phyloP scores from a whole-genome alignment of 2,329 filamentous ascomycete species.

The Fusarium nematophilum region DNA sequence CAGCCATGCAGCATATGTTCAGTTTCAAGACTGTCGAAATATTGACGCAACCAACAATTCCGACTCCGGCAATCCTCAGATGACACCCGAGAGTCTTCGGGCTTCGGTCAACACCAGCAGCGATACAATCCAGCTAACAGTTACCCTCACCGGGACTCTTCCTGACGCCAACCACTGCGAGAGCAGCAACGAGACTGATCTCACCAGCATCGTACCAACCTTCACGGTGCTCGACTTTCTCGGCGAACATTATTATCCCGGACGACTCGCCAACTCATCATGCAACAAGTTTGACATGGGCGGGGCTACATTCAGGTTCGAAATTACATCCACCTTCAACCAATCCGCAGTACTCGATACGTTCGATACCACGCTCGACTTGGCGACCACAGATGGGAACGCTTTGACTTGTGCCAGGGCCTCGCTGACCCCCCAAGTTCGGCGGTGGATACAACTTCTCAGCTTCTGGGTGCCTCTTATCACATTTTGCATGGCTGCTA shows the following conservation, averaged over 20 bases:
- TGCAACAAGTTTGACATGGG: slow-evolving; percentile 2
- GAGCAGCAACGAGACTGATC: background rate
- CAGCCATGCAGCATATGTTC: slow-evolving; percentile 21
- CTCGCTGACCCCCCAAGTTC: slow-evolving; percentile 12
- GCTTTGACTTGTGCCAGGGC: slow-evolving; percentile 2
- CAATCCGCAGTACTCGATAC: slow-evolving; percentile 23
- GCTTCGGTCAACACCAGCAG: background rate
- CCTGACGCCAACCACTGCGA: slow-evolving; percentile 8
- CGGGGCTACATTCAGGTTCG: slow-evolving; percentile 8
- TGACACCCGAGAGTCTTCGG: slow-evolving; percentile 21
- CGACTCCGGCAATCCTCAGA: background rate
- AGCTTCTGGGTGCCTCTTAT: slow-evolving; percentile 21
- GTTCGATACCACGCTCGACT: slow-evolving; percentile 9
- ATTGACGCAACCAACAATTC: background rate
- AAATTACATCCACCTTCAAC: slow-evolving; percentile 3
- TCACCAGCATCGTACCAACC: background rate
- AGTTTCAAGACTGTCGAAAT: slow-evolving; percentile 23
- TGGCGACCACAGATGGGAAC: background rate
- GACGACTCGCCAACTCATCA: slow-evolving; percentile 16
- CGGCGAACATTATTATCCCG: background rate
- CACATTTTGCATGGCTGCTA: background rate
- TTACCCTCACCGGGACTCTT: slow-evolving; percentile 1
- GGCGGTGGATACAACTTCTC: background rate
- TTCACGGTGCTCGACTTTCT: slow-evolving; percentile 9
- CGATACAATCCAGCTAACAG: slow-evolving; percentile 2